phyloP scores from a whole-genome alignment of 306 rosid species.

The Pueraria montana region DNA sequence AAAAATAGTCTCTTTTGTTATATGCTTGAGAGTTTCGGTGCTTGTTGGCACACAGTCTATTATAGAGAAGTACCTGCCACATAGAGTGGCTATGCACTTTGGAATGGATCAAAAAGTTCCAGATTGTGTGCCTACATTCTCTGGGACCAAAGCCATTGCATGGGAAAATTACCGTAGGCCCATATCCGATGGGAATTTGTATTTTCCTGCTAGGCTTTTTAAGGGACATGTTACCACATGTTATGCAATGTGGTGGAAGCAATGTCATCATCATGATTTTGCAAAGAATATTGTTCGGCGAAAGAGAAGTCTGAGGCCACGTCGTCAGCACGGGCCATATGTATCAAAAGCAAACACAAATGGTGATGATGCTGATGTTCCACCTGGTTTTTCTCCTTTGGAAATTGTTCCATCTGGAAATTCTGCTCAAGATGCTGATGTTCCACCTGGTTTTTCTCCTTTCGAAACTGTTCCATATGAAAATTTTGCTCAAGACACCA shows the following conservation, averaged over 20 bases:
- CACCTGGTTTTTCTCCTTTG: conserved; percentile 36
- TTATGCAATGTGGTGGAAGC: conserved; percentile 44
- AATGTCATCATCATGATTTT: conserved; percentile 3
- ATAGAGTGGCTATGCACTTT: conserved; percentile 67
- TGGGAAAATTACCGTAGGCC: conserved; percentile 27
- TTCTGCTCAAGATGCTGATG: background rate
- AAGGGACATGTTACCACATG: background rate
- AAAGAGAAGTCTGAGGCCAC: conserved; percentile 22
- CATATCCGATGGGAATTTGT: conserved; percentile 31
- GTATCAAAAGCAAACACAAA: background rate
- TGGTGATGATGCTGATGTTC: conserved; percentile 42
- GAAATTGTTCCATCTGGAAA: background rate
- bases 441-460: too few species aligned
- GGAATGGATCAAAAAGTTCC: conserved; percentile 73
- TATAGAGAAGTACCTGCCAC: background rate
- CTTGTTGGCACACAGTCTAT: too few species aligned
- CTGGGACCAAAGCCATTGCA: background rate
- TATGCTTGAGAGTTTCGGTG: too few species aligned
- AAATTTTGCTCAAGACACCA: too few species aligned
- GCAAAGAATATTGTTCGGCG: background rate
- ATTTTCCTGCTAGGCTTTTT: background rate
- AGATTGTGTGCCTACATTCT: background rate
- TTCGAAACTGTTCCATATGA: too few species aligned
- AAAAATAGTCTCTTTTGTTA: conserved; percentile 1
- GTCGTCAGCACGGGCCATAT: background rate